These are phyloP conservation scores for Aspergillus hortae DNA, from an alignment of 2,329 filamentous ascomycete species.

Conservation along the genomic window DNA sequence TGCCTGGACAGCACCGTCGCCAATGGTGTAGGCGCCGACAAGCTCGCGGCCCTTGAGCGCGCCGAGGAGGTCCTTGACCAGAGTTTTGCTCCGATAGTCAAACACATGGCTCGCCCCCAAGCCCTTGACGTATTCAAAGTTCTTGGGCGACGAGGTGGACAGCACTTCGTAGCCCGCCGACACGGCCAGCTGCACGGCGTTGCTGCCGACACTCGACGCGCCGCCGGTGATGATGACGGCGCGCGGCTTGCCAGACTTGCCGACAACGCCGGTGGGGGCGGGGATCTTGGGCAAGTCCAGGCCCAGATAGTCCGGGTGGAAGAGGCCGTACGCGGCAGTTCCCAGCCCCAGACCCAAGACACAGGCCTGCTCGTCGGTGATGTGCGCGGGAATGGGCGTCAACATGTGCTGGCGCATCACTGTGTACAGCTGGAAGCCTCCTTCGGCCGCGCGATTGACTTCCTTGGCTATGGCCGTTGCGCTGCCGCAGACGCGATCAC, in stretches of 20 bases:
- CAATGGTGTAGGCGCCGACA: conserved; percentile 9
- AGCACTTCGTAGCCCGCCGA: conserved; percentile 39
- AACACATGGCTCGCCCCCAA: conserved; percentile 37
- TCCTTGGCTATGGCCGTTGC: conserved; percentile 14
- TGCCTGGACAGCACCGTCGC: background rate
- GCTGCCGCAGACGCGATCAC: conserved; percentile 22
- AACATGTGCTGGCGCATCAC: conserved; percentile 19
- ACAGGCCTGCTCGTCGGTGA: conserved; percentile 31
- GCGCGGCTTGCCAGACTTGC: conserved; percentile 9
- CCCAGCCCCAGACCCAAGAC: conserved; percentile 35
- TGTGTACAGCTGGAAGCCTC: conserved; percentile 28
- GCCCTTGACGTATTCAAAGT: conserved; percentile 32
- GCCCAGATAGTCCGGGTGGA: conserved; percentile 9
- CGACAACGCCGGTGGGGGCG: conserved; percentile 4
- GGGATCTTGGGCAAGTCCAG: conserved; percentile 19
- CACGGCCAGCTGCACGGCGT: conserved; percentile 40
- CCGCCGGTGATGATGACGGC: conserved; percentile 45
- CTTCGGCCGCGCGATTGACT: conserved; percentile 21
- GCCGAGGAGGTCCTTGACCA: conserved; percentile 19
- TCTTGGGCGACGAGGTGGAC: conserved; percentile 34
- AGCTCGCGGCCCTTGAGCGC: conserved; percentile 23
- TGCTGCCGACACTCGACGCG: conserved; percentile 42
- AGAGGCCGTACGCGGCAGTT: conserved; percentile 31
- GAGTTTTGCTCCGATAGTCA: conserved; percentile 26
- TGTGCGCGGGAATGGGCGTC: conserved; percentile 26